Evolutionary conservation across 2,329 filamentous ascomycete species (phyloP).

Genomic region (Pseudogymnoascus sp.): DNA sequence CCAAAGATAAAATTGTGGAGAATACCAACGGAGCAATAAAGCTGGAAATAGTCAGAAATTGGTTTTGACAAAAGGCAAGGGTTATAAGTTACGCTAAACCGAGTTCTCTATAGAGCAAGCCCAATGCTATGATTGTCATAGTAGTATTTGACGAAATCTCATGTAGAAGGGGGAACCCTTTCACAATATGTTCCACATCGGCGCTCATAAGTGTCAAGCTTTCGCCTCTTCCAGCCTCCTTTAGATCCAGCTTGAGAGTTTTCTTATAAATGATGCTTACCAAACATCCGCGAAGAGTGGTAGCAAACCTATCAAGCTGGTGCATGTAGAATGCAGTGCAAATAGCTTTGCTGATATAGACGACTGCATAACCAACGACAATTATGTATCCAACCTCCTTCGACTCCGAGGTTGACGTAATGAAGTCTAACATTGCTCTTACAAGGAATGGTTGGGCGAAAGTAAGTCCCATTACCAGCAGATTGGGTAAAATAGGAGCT

Average conservation of each 20-base stretch:
- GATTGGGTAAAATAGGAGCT: neutral
- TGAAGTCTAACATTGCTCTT: neutral
- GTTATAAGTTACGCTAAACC: conserved; percentile 22
- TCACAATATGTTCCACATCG: conserved; percentile 34
- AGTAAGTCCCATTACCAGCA: neutral
- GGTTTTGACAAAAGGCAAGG: neutral
- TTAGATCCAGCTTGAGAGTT: conserved; percentile 12
- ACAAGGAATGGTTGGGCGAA: neutral
- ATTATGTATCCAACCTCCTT: conserved; percentile 1
- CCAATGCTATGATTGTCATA: conserved; percentile 24
- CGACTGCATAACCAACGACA: neutral
- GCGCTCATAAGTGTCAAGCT: conserved; percentile 33
- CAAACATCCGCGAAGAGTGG: conserved; percentile 22
- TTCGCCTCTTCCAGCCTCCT: neutral
- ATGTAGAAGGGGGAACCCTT: conserved; percentile 26
- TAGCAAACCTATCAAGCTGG: conserved; percentile 16
- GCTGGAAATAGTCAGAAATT: neutral
- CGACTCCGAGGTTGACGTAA: neutral
- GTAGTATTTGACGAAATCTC: conserved; percentile 26
- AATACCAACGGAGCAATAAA: neutral
- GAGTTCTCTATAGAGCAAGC: conserved; percentile 23
- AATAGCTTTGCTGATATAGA: conserved; percentile 1
- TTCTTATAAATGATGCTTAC: conserved; percentile 23
- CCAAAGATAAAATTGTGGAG: neutral
- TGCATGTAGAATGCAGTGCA: neutral